These are phyloP conservation scores for Papiliotrema nemorosa DNA, from an alignment of 1,284 basidiomycete genomes.

Conservation along the genomic window DNA sequence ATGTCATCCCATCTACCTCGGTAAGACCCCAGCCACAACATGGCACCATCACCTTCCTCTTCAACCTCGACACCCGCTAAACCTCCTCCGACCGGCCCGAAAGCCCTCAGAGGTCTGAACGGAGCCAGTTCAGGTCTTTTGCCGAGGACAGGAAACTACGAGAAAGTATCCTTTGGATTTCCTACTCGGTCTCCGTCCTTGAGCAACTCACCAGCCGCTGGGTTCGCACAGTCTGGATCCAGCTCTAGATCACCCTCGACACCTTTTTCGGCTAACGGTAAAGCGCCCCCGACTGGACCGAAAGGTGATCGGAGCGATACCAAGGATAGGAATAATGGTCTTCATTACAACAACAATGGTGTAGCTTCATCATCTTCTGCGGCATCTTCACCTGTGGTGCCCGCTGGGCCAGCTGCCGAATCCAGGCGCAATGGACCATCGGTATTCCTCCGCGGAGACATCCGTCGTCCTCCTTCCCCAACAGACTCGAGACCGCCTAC, in stretches of 20 bases:
- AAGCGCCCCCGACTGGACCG: too few relatives aligned
- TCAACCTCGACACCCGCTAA: neutral
- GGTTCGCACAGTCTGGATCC: too few relatives aligned
- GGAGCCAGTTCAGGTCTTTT: neutral
- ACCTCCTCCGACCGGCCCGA: slow-evolving; percentile 15
- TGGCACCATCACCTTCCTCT: slow-evolving; percentile 7
- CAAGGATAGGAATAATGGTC: neutral
- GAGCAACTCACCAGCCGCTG: neutral
- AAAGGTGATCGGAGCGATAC: neutral
- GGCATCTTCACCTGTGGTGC: too few relatives aligned
- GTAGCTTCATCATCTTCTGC: too few relatives aligned
- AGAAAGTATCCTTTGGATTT: slow-evolving; percentile 7
- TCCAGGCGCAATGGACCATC: too few relatives aligned
- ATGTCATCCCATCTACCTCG: neutral
- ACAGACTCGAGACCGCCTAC: slow-evolving; percentile 3
- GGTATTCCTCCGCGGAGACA: too few relatives aligned
- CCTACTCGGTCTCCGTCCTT: slow-evolving; percentile 3
- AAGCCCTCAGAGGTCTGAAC: slow-evolving; percentile 7
- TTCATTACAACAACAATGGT: too few relatives aligned
- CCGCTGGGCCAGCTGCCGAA: too few relatives aligned
- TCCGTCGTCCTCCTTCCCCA: too few relatives aligned
- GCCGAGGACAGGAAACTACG: neutral
- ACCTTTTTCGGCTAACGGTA: too few relatives aligned
- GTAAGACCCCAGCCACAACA: neutral
- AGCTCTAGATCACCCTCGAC: too few relatives aligned